These are phyloP conservation scores for Pseudotsuga menziesii DNA, from an alignment of 75 land plant genomes.

Conservation along the genomic window DNA sequence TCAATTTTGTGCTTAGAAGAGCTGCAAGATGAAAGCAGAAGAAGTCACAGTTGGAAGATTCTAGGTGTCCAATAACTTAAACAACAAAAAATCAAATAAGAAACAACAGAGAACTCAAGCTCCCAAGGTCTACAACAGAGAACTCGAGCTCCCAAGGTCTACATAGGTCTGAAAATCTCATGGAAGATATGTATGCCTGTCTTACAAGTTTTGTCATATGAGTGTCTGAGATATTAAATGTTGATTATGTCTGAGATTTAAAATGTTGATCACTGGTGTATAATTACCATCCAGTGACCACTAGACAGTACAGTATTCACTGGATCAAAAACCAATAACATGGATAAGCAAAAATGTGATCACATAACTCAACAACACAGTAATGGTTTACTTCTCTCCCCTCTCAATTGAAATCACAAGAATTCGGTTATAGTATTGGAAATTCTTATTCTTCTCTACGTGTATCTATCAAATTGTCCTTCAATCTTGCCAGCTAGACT, in stretches of 20 bases:
- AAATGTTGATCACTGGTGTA: background rate
- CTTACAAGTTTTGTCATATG: background rate
- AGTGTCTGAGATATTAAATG: background rate
- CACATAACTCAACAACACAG: background rate
- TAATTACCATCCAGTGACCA: background rate
- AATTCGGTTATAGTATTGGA: background rate
- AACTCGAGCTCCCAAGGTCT: background rate
- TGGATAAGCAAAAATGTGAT: background rate
- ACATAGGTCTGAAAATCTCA: background rate
- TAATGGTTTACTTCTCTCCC: too few relatives aligned
- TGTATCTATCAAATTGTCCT: background rate
- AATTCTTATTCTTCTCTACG: background rate
- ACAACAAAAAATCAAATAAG: background rate
- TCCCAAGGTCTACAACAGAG: background rate
- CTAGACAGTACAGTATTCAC: background rate
- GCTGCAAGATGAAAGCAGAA: background rate
- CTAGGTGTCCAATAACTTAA: background rate
- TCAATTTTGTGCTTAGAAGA: background rate
- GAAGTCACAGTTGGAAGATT: background rate
- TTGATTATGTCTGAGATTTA: background rate
- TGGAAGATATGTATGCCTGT: background rate
- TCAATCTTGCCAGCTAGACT: background rate
- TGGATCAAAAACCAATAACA: background rate
- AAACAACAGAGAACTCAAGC: background rate
- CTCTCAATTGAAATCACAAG: background rate